Conservation (phyloP, 2,329 filamentous ascomycete genomes). For the Trichocomaceae sp. region DNA sequence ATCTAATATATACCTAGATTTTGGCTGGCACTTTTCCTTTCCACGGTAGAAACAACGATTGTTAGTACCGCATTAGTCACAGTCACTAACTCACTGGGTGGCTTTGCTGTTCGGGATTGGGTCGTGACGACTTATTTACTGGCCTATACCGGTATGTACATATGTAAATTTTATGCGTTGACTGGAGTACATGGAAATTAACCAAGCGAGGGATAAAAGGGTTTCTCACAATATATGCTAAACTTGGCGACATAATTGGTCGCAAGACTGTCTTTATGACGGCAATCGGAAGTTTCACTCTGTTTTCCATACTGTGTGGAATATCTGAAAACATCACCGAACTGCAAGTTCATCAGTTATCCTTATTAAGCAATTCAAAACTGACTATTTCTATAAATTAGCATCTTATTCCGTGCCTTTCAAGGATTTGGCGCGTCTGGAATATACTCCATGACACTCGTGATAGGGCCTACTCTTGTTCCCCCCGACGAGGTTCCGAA, state of each 20-base stretch:
- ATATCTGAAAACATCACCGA: constrained; percentile 26
- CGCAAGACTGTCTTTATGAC: constrained; percentile 34
- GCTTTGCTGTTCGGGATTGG: constrained; percentile 38
- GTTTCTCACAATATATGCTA: constrained; percentile 40
- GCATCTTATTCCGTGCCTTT: constrained; percentile 23
- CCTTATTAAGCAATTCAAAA: background rate
- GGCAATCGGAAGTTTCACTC: constrained; percentile 34
- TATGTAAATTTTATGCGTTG: background rate
- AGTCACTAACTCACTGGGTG: constrained; percentile 36
- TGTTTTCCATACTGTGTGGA: constrained; percentile 38
- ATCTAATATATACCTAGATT: constrained; percentile 13
- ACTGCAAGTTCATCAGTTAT: constrained; percentile 19
- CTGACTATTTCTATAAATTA: background rate
- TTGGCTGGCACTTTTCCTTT: constrained; percentile 35
- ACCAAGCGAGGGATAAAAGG: constrained; percentile 17
- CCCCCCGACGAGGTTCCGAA: constrained; percentile 13
- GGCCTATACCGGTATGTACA: constrained; percentile 40
- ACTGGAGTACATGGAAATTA: too few species aligned
- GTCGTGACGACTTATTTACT: constrained; percentile 46
- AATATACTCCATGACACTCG: constrained; percentile 19
- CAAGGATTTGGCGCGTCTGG: constrained; percentile 24
- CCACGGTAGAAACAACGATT: constrained; percentile 46
- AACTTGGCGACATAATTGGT: constrained; percentile 43
- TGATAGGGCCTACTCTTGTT: constrained; percentile 18
- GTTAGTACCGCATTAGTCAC: constrained; percentile 47